These are phyloP conservation scores for Xeromyces bisporus DNA, from an alignment of 495 filamentous ascomycete genomes.

Conservation along the genomic window DNA sequence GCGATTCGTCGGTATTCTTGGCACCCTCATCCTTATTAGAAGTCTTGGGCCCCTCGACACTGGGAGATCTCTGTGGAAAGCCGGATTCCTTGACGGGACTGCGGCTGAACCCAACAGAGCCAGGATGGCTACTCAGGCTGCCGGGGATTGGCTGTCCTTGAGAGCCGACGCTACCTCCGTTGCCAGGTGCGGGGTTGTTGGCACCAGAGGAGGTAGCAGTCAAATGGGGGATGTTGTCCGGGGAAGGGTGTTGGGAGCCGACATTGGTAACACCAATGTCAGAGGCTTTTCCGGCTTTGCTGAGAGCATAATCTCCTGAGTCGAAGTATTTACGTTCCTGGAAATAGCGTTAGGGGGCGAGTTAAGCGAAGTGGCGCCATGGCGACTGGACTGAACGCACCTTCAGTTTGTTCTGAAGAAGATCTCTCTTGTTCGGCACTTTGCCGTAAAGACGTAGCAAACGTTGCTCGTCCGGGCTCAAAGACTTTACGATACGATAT, in stretches of 20 bases:
- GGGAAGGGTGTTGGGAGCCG: slow-evolving; percentile 83
- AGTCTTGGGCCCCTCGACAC: slow-evolving; percentile 45
- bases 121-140: slow-evolving; percentile 29
- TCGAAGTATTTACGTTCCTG: slow-evolving; percentile 99
- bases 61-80: slow-evolving; percentile 61
- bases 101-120: slow-evolving; percentile 38
- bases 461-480: slow-evolving; percentile 84
- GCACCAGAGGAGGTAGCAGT: slow-evolving; percentile 53
- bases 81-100: slow-evolving; percentile 79
- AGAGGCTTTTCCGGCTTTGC: slow-evolving; percentile 93
- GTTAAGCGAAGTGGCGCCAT: slow-evolving; percentile 1
- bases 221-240: slow-evolving; percentile 90
- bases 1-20: slow-evolving; percentile 19
- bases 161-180: slow-evolving; percentile 27
- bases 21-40: slow-evolving; percentile 12
- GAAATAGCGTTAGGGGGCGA: neutral
- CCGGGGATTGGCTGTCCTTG: slow-evolving; percentile 28
- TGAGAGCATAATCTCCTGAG: slow-evolving; percentile 92
- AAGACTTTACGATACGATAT: slow-evolving; percentile 37
- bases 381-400: slow-evolving; percentile 17
- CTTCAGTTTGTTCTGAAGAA: slow-evolving; percentile 93
- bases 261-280: slow-evolving; percentile 86
- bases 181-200: slow-evolving; percentile 21
- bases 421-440: slow-evolving; percentile 84
- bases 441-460: slow-evolving; percentile 95